These are phyloP conservation scores for Yarrowia sp. DNA, from an alignment of 805 yeast genomes.

Conservation along the genomic window DNA sequence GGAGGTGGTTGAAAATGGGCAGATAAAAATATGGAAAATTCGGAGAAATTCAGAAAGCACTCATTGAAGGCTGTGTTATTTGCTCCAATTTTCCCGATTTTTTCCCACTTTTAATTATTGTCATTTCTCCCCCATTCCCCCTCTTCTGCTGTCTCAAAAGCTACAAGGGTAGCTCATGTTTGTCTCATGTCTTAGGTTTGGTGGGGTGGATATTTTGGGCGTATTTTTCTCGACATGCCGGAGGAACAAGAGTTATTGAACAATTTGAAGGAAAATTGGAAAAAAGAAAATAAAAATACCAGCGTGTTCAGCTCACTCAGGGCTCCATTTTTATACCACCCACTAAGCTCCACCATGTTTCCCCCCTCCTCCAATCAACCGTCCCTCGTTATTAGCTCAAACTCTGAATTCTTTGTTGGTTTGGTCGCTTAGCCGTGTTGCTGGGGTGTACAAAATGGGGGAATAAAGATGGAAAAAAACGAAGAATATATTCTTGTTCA, in stretches of 20 bases:
- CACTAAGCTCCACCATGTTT: background rate
- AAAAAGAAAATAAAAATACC: background rate
- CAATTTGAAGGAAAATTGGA: background rate
- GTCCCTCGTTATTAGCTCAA: background rate
- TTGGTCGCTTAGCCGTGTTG: slow-evolving; percentile 5
- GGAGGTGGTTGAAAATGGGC: no score
- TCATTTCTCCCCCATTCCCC: no score
- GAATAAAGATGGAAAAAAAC: no score
- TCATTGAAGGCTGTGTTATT: no score
- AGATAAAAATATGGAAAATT: background rate
- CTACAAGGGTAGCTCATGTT: background rate
- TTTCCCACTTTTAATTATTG: no score
- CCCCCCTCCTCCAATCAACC: no score
- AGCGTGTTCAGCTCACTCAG: no score
- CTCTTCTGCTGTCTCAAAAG: background rate
- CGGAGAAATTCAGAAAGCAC: background rate
- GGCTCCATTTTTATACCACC: background rate
- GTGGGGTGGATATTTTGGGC: slow-evolving; percentile 35
- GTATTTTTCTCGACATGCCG: slow-evolving; percentile 28
- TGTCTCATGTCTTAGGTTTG: slow-evolving; percentile 10
- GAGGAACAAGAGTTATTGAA: background rate
- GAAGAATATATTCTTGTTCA: background rate
- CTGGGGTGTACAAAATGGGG: background rate
- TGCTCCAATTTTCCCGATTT: background rate
- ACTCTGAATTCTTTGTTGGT: slow-evolving; percentile 10